Evolutionary conservation across 805 yeast species (phyloP), one percentile per base, ranked within the genome.

Genomic region (Metschnikowia lachancei): DNA sequence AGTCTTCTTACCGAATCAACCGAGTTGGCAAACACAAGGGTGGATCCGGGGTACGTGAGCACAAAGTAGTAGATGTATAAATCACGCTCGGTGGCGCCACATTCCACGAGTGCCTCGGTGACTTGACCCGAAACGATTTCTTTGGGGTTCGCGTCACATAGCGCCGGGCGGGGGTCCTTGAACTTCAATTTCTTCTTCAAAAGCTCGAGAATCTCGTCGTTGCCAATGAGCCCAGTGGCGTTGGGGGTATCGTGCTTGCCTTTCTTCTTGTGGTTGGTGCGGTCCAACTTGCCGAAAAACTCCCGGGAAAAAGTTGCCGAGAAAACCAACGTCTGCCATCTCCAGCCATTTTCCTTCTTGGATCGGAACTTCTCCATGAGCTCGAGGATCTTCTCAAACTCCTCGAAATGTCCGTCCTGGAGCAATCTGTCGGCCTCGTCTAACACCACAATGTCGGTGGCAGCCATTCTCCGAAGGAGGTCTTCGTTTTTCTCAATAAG

Each of bases 381-480:
- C 45, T 85, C 88, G 50, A 92, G 68, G 48, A 88, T 85, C 58
- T 82, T 85, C 55, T 85, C 95, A 53, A 94, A 78, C 63, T 94
- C 99, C 49, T 88, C 95, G 62, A 92, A 94, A 66, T 91, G 98
- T 2, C 98, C 97, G 60, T 91, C 96, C 65, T 92, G 97, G 42
- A 94, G 74, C 52, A 94, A 70, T 64, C 99, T 76, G 71, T 94
- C 99, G 11, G 99, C 99, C 65, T 94, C 99, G 72, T 94, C 99
- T 28, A 92, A 72, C 0, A 91, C 96, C 2, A 79, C 45, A 8
- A 73, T 67, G 46, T 77, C 81, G 3, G 78, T 69, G 12, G 70
- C 61, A 11, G 81, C 73, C 43, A 78, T 53, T 49, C 75, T 60
- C 19, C 59, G 60, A 3, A 70, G 65, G 13, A 74, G 49, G 32